Percentiles rank a stretch among this genome's conserved stretches.
Conservation (phyloP, 1,284 basidiomycete genomes). For the Trametes polyzona region DNA sequence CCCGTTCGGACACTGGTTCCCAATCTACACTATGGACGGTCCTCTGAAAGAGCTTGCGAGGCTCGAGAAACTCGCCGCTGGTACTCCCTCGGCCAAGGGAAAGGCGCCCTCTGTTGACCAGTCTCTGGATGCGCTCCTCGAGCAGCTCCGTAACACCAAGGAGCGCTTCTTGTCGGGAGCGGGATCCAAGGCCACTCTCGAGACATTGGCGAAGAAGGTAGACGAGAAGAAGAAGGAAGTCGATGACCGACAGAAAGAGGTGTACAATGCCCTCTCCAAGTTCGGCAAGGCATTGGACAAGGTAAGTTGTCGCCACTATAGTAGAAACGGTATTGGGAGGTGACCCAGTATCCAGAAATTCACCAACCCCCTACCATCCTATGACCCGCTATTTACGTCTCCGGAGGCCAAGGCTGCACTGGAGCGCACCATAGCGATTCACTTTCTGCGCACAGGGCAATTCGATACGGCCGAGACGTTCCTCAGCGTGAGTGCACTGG, state of each 20-base stretch:
- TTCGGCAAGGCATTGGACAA: conserved; percentile 89
- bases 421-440: conserved; percentile 75
- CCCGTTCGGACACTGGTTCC: no score
- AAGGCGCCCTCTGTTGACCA: conserved; percentile 62
- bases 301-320: conserved; percentile 47
- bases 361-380: conserved; percentile 63
- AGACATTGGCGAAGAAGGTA: conserved; percentile 58
- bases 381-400: conserved; percentile 72
- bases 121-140: conserved; percentile 72
- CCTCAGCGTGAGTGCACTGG: conserved; percentile 52
- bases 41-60: conserved; percentile 75
- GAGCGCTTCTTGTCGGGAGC: conserved; percentile 57
- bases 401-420: conserved; percentile 61
- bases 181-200: conserved; percentile 56
- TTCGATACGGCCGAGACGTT: conserved; percentile 77
- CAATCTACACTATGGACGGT: conserved; percentile 58
- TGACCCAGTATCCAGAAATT: conserved; percentile 60
- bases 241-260: conserved; percentile 86
- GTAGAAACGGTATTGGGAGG: conserved; percentile 15
- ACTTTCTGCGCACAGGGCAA: conserved; percentile 81
- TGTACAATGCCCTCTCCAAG: conserved; percentile 75
- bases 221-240: conserved; percentile 81
- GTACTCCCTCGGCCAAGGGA: conserved; percentile 44
- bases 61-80: conserved; percentile 64
- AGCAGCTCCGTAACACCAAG: conserved; percentile 62